Evolutionary conservation across 345 rosid species (phyloP), one percentile per base, ranked within the genome.

Genomic region (Citrus reticulata): DNA sequence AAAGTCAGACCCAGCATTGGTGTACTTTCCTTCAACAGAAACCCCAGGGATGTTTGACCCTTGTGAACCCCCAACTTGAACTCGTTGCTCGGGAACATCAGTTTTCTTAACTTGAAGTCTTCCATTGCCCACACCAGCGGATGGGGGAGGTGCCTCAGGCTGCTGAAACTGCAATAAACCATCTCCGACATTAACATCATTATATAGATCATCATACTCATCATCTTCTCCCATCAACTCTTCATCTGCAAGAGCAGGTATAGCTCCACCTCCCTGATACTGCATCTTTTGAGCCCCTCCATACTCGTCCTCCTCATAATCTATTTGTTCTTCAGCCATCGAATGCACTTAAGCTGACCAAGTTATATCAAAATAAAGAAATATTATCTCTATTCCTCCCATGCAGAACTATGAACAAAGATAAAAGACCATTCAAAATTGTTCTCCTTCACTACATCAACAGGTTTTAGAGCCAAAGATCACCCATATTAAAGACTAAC

Each of bases 131-230:
- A 68, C 68, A 65, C 79, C 78, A 72, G 72, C 70, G 37, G 85
- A 83, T 46, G 82, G 90, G 1, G 81, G 67, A 35, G 93, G 88
- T 57, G 81, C 57, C 80, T 89, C 91, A 75, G 90, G 55, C 60
- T 77, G 87, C 63, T 89, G 95, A 85, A 88, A 87, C 79, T 88
- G 93, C 77, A 85, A 80, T 77, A 91, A 90, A 80, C 91, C 87
- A 82, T 91, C 97, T 30, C 97, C 97, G 22, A 93, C 95, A 81
- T 93, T 93, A 51, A 93, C 96, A 86, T 93, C 96, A 68, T 93
- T 93, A 70, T 93, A 93, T 20, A 93, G 92, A 85, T 93, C 97
- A 81, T 91, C 97, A 65, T 88, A 93, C 72, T 93, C 97, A 79
- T 93, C 97, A 80, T 93, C 97, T 80, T 89, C 93, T 60, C 90